Evolutionary conservation across 2,329 filamentous ascomycete species (phyloP).

Genomic region (Xylaria sp.): DNA sequence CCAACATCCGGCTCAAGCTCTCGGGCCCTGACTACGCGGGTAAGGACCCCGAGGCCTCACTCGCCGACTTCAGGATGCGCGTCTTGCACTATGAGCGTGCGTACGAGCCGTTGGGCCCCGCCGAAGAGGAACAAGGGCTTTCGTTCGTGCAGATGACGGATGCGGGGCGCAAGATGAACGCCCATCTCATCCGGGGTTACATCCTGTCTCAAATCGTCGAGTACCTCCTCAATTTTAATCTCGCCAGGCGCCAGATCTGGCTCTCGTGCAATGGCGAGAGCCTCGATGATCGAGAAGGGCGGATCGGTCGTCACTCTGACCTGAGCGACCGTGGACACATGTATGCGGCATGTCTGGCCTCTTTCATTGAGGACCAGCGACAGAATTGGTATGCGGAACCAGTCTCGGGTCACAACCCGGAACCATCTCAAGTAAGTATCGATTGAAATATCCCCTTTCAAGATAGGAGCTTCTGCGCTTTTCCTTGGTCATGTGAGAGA

Average conservation of each 20-base stretch:
- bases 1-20: conserved; percentile 24
- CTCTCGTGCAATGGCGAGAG: conserved; percentile 24
- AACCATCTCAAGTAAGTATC: conserved; percentile 2
- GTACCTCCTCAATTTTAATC: conserved; percentile 28
- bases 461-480: neutral
- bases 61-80: conserved; percentile 21
- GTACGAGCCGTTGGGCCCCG: conserved; percentile 21
- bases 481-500: neutral
- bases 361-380: conserved; percentile 20
- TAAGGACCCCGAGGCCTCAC: conserved; percentile 21
- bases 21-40: conserved; percentile 21
- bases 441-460: no score
- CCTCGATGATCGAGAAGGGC: conserved; percentile 15
- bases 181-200: conserved; percentile 24
- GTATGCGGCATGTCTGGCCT: conserved; percentile 13
- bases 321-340: conserved; percentile 15
- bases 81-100: conserved; percentile 21
- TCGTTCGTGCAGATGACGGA: conserved; percentile 26
- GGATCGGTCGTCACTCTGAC: conserved; percentile 20
- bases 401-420: conserved; percentile 12
- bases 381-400: conserved; percentile 17
- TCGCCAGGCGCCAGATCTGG: conserved; percentile 22
- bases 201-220: conserved; percentile 26
- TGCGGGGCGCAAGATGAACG: conserved; percentile 23
- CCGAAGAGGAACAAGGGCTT: conserved; percentile 20